A percentile compares a stretch with the other conserved stretches of the same genome.
These are phyloP conservation scores for Schoenoplectus triqueter DNA, from an alignment of 202 grass and related monocot species.

Conservation along the genomic window DNA sequence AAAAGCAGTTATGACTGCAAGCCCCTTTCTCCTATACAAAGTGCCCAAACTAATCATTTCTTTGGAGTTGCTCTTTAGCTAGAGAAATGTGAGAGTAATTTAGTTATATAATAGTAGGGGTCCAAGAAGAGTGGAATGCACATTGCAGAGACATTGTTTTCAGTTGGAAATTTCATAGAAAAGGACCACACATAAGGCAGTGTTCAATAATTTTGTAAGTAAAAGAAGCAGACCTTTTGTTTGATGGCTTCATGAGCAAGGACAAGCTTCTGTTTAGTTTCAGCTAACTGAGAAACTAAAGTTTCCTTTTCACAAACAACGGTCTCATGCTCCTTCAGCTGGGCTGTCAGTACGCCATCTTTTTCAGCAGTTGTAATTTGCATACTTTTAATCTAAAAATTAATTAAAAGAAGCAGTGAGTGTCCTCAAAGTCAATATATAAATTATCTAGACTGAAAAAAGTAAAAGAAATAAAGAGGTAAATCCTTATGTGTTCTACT, in stretches of 20 bases:
- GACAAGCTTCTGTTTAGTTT: constrained; percentile 72
- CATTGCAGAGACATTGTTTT: not conserved
- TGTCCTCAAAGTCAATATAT: not conserved
- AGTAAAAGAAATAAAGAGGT: not conserved
- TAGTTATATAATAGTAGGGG: too few relatives aligned
- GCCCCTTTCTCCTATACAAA: not conserved
- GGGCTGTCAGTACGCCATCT: constrained; percentile 54
- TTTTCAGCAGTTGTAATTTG: constrained; percentile 75
- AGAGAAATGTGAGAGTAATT: not conserved
- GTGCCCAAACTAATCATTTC: not conserved
- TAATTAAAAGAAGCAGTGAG: constrained; percentile 8
- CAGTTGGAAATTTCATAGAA: constrained; percentile 4
- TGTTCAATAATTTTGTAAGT: not conserved
- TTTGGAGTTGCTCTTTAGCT: not conserved
- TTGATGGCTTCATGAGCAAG: constrained; percentile 69
- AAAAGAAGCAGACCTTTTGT: constrained; percentile 62
- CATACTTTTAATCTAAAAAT: constrained; percentile 74
- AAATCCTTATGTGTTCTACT: not conserved
- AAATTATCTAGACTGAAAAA: constrained; percentile 11
- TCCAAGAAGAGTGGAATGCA: not conserved
- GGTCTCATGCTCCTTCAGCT: constrained; percentile 67
- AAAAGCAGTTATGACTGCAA: constrained; percentile 4
- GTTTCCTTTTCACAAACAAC: constrained; percentile 59
- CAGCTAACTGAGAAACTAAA: constrained; percentile 59
- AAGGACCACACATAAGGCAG: not conserved